A percentile compares a stretch with the other conserved stretches of the same genome.
phyloP scores from a whole-genome alignment of 148 eudicot genomes.

The Polygonum aviculare region DNA sequence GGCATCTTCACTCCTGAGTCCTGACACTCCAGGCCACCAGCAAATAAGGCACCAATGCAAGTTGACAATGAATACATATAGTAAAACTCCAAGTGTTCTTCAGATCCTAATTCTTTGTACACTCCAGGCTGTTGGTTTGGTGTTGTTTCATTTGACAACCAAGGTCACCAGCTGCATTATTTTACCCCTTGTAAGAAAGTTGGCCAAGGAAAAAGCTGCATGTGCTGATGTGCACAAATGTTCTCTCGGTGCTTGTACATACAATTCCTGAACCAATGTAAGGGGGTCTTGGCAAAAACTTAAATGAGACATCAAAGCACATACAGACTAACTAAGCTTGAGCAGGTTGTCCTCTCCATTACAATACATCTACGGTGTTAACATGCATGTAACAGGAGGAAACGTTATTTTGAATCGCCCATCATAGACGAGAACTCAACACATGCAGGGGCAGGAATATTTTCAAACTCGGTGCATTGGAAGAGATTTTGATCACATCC shows the following conservation, averaged over 20 bases:
- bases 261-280: background rate
- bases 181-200: background rate
- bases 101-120: constrained; percentile 5
- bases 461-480: constrained; percentile 55
- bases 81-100: background rate
- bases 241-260: background rate
- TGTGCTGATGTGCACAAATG: background rate
- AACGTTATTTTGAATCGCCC: background rate
- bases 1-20: constrained; percentile 81
- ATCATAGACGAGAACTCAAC: constrained; percentile 11
- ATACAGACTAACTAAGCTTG: background rate
- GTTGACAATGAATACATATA: constrained; percentile 19
- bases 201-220: background rate
- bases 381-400: background rate
- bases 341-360: background rate
- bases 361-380: background rate
- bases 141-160: background rate
- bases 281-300: background rate
- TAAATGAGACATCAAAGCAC: background rate
- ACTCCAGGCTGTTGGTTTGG: constrained; percentile 8
- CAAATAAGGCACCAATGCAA: constrained; percentile 39
- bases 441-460: constrained; percentile 52
- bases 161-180: background rate
- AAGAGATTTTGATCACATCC: constrained; percentile 56
- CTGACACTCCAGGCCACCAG: constrained; percentile 88